Evolutionary conservation across 331 rosid genomes (phyloP).

Genomic region (Ulmus americana): DNA sequence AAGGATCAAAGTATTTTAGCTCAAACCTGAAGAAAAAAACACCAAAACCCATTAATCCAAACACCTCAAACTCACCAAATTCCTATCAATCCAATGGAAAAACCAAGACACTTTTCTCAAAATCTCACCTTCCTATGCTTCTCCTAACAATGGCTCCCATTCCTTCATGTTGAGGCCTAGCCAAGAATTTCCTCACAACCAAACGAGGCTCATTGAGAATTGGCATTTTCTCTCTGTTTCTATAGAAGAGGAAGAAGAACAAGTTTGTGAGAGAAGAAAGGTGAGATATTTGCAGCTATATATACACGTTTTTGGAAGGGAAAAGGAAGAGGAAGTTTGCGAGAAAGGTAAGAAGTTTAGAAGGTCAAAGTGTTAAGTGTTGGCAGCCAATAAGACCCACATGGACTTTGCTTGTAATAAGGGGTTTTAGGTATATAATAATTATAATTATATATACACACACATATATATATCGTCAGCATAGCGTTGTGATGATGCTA

Average conservation of each 20-base stretch:
- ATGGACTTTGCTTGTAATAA: constrained; percentile 28
- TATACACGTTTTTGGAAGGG: constrained; percentile 26
- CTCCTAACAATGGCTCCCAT: constrained; percentile 85
- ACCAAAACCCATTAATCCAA: constrained; percentile 26
- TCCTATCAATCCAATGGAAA: neutral
- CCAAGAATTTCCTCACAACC: constrained; percentile 68
- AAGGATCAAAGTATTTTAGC: constrained; percentile 86
- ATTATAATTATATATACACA: neutral
- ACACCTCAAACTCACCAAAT: neutral
- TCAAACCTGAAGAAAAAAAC: constrained; percentile 56
- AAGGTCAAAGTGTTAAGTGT: constrained; percentile 40
- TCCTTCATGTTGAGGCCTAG: constrained; percentile 88
- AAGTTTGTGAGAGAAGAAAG: constrained; percentile 25
- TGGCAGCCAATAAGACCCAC: constrained; percentile 40
- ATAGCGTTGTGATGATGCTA: constrained; percentile 45
- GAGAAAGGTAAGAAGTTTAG: neutral
- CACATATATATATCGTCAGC: constrained; percentile 34
- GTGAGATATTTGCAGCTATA: constrained; percentile 22
- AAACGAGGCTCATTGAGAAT: constrained; percentile 43
- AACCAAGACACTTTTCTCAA: neutral
- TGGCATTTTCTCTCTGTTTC: constrained; percentile 15
- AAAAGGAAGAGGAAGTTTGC: neutral
- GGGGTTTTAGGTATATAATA: constrained; percentile 1
- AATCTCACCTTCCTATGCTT: constrained; percentile 74
- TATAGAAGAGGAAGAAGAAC: neutral